Evolutionary conservation across 106 monocot genomes (phyloP).

Genomic region (Amphibolis antarctica): DNA sequence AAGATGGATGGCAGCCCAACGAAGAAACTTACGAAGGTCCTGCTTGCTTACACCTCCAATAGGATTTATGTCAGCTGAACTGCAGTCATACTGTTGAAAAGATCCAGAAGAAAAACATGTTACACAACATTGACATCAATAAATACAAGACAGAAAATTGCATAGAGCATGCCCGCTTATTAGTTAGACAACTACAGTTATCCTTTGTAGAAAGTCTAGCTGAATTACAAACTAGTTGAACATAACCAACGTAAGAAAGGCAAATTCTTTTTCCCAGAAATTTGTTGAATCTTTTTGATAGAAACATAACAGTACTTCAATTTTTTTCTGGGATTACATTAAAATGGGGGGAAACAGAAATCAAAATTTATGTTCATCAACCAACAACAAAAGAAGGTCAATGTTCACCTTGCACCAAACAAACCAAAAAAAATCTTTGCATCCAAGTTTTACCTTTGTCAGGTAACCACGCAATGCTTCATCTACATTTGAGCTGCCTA

Average conservation of each 20-base stretch:
- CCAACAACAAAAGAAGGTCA: not conserved
- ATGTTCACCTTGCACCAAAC: not conserved
- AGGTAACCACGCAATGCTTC: conserved; percentile 97
- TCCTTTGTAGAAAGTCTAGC: too few species aligned
- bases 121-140: too few species aligned
- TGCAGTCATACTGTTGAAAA: conserved; percentile 87
- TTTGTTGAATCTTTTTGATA: too few species aligned
- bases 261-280: too few species aligned
- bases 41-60: conserved; percentile 97
- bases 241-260: too few species aligned
- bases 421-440: conserved; percentile 1
- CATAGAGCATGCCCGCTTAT: too few species aligned
- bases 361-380: not conserved
- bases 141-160: too few species aligned
- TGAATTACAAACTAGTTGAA: too few species aligned
- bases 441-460: conserved; percentile 57
- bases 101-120: not conserved
- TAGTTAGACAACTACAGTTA: too few species aligned
- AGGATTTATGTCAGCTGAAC: conserved; percentile 97
- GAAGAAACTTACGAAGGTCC: conserved; percentile 81
- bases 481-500: conserved; percentile 97
- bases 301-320: too few species aligned
- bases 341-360: too few species aligned
- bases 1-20: conserved; percentile 87
- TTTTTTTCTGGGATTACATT: too few species aligned